Conservation (phyloP, 805 yeast genomes). For the Blastobotrys americana region DNA sequence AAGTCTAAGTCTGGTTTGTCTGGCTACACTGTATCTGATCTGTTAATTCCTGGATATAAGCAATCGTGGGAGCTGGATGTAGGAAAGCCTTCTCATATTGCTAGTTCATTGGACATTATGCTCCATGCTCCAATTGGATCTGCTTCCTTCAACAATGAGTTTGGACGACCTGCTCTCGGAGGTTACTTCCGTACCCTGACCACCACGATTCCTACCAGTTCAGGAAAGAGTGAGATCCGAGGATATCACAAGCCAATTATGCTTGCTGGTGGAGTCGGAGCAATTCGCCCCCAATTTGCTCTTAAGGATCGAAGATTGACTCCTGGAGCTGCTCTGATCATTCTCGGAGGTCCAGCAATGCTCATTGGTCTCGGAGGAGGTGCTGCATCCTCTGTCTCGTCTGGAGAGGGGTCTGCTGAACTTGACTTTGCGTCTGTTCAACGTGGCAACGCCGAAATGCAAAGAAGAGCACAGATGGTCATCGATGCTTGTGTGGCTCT, state of each 20-base stretch:
- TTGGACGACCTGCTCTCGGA: slow-evolving; percentile 94
- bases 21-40: slow-evolving; percentile 88
- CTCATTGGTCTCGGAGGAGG: slow-evolving; percentile 99
- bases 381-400: slow-evolving; percentile 95
- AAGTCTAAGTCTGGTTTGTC: slow-evolving; percentile 93
- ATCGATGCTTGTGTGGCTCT: slow-evolving; percentile 87
- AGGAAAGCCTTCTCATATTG: slow-evolving; percentile 90
- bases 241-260: slow-evolving; percentile 99
- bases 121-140: slow-evolving; percentile 95
- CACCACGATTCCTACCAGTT: slow-evolving; percentile 56
- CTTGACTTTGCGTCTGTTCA: slow-evolving; percentile 98
- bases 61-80: slow-evolving; percentile 95
- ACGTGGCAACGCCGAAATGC: slow-evolving; percentile 99
- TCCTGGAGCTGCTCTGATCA: slow-evolving; percentile 86
- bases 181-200: slow-evolving; percentile 97
- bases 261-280: slow-evolving; percentile 99
- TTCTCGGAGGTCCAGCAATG: slow-evolving; percentile 97
- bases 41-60: slow-evolving; percentile 70
- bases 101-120: slow-evolving; percentile 90
- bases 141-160: slow-evolving; percentile 97
- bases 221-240: slow-evolving; percentile 66
- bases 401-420: slow-evolving; percentile 94
- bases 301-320: slow-evolving; percentile 81
- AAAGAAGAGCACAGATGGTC: slow-evolving; percentile 97
- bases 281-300: slow-evolving; percentile 88